Evolutionary conservation across 2,329 filamentous ascomycete genomes (phyloP).

Genomic region (Ceratocystis cacaofunesta): DNA sequence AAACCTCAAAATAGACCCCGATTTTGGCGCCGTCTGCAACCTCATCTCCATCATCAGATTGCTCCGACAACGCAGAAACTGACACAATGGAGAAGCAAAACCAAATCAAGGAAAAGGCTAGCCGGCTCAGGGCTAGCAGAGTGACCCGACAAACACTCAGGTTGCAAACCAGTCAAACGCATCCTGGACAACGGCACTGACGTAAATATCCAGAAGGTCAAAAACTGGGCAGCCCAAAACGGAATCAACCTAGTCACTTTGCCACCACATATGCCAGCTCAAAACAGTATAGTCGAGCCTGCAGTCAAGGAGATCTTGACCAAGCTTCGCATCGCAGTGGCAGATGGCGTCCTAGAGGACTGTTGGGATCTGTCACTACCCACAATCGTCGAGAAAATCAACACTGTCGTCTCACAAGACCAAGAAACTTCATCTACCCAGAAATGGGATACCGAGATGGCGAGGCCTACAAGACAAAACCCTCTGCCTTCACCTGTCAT

Average conservation of each 20-base stretch:
- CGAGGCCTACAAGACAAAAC: too few species aligned
- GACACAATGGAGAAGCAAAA: too few species aligned
- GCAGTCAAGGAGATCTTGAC: neutral
- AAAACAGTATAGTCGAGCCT: neutral
- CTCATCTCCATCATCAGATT: too few species aligned
- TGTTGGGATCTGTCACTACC: neutral
- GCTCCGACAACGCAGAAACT: too few species aligned
- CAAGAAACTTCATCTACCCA: too few species aligned
- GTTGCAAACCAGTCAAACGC: neutral
- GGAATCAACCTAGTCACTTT: neutral
- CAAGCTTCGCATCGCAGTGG: neutral
- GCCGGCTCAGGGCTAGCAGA: too few species aligned
- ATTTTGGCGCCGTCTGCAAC: too few species aligned
- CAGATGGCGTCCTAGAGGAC: neutral
- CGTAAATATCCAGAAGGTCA: neutral
- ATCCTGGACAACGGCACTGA: neutral
- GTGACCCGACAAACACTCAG: neutral
- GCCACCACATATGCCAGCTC: neutral
- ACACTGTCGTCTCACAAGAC: too few species aligned
- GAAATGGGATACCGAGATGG: too few species aligned
- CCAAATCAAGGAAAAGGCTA: too few species aligned
- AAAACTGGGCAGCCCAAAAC: neutral
- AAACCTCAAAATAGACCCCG: too few species aligned
- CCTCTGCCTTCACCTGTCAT: too few species aligned
- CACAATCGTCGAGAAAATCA: neutral